These are phyloP conservation scores for Wickerhamiella infanticola DNA, from an alignment of 1,139 yeast genomes.

Conservation along the genomic window DNA sequence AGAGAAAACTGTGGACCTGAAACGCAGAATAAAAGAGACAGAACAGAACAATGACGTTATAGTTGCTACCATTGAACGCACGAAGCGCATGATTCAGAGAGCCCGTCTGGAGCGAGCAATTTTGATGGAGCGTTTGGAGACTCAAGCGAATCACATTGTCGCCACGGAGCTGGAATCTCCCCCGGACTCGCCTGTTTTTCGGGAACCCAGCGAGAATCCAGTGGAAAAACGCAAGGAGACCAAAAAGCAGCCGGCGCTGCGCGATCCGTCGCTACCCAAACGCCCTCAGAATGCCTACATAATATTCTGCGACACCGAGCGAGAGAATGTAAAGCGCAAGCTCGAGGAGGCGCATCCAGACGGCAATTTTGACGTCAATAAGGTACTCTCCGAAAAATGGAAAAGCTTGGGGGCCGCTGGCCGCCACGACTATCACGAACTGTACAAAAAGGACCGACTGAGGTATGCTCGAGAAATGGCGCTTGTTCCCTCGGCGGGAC, in stretches of 20 bases:
- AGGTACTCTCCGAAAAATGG: slow-evolving; percentile 78
- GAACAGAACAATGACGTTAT: slow-evolving; percentile 71
- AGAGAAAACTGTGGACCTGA: slow-evolving; percentile 50
- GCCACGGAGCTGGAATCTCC: slow-evolving; percentile 19
- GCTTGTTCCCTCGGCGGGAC: slow-evolving; percentile 32
- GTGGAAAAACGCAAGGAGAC: slow-evolving; percentile 5
- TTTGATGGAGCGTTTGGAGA: slow-evolving; percentile 62
- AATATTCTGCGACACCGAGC: slow-evolving; percentile 73
- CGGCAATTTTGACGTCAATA: slow-evolving; percentile 44
- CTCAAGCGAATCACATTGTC: slow-evolving; percentile 8
- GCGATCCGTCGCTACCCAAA: slow-evolving; percentile 77
- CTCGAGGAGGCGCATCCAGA: slow-evolving; percentile 26
- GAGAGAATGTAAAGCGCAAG: slow-evolving; percentile 51
- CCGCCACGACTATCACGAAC: slow-evolving; percentile 57
- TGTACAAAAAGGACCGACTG: slow-evolving; percentile 66
- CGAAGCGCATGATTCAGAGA: slow-evolving; percentile 63
- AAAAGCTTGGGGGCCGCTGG: slow-evolving; percentile 54
- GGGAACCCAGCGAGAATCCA: not conserved
- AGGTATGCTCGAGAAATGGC: slow-evolving; percentile 65
- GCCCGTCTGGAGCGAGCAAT: slow-evolving; percentile 70
- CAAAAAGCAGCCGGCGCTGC: slow-evolving; percentile 19
- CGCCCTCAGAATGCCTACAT: slow-evolving; percentile 84
- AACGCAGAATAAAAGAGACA: slow-evolving; percentile 54
- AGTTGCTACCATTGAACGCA: slow-evolving; percentile 62
- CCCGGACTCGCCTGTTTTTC: slow-evolving; percentile 17